Evolutionary conservation across 331 rosid species (phyloP), one percentile per base, ranked within the genome.

Genomic region (Quercus phellos): DNA sequence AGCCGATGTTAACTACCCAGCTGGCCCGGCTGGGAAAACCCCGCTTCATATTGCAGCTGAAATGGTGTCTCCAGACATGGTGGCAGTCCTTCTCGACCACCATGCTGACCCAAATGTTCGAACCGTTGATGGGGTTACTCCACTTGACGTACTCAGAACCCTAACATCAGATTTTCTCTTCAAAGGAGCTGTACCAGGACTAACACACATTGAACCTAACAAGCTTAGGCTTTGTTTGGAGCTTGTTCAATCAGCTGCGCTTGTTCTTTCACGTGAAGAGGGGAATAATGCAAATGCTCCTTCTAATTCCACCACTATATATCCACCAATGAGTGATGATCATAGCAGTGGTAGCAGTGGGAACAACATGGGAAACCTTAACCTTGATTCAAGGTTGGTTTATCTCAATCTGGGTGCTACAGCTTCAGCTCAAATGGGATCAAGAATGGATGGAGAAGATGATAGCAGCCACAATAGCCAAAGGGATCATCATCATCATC

Each of bases 151-250:
- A 5, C 86, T 95, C 0, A 81, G 99, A 93, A 95, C 99, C 98
- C 98, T 95, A 91, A 95, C 99, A 11, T 95, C 99, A 0, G 99
- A 95, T 75, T 95, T 95, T 51, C 91, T 95, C 26, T 95, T 95
- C 90, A 95, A 95, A 85, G 99, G 99, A 0, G 98, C 99, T 0
- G 96, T 95, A 19, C 99, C 99, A 1, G 99, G 99, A 18, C 75
- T 95, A 4, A 85, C 94, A 0, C 98, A 93, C 80, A 91, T 93
- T 1, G 99, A 95, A 29, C 99, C 99, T 0, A 95, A 95, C 85
- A 95, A 95, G 76, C 89, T 95, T 1, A 84, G 99, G 72, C 78
- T 95, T 75, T 95, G 99, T 67, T 87, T 95, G 50, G 99, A 95
- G 87, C 98, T 95, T 4, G 98, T 95, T 32, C 99, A 95, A 67